Conservation (phyloP, 306 rosid genomes). For the Quercus berberidifolia region DNA sequence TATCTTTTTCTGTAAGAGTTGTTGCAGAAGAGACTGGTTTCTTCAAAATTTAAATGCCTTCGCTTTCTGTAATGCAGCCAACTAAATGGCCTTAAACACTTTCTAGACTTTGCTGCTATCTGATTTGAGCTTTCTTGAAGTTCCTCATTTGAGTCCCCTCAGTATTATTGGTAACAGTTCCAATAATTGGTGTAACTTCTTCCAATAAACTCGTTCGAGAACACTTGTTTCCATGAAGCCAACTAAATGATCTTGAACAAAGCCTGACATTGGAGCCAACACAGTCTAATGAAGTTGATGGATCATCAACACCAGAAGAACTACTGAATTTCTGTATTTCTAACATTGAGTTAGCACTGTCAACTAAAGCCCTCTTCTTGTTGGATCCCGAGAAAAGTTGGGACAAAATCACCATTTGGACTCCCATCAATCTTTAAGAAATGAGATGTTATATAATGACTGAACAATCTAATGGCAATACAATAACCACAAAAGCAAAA, state of each 20-base stretch:
- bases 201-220: constrained; percentile 22
- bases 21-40: constrained; percentile 11
- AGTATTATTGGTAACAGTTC: neutral
- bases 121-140: constrained; percentile 21
- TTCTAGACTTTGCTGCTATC: constrained; percentile 31
- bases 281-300: constrained; percentile 6
- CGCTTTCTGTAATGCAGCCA: constrained; percentile 64
- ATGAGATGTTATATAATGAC: neutral
- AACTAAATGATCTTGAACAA: constrained; percentile 21
- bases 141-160: constrained; percentile 23
- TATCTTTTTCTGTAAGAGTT: constrained; percentile 15
- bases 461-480: neutral
- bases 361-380: constrained; percentile 51
- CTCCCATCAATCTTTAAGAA: constrained; percentile 1
- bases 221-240: constrained; percentile 20
- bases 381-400: constrained; percentile 37
- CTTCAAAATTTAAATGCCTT: constrained; percentile 37
- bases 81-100: constrained; percentile 62
- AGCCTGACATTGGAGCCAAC: constrained; percentile 8
- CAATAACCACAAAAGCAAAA: neutral
- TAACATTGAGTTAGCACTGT: constrained; percentile 15
- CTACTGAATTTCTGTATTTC: constrained; percentile 31
- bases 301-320: too few species aligned
- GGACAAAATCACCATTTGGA: constrained; percentile 16
- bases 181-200: constrained; percentile 19